Evolutionary conservation across 2,329 filamentous ascomycete species (phyloP).

Genomic region (Cytospora mali): DNA sequence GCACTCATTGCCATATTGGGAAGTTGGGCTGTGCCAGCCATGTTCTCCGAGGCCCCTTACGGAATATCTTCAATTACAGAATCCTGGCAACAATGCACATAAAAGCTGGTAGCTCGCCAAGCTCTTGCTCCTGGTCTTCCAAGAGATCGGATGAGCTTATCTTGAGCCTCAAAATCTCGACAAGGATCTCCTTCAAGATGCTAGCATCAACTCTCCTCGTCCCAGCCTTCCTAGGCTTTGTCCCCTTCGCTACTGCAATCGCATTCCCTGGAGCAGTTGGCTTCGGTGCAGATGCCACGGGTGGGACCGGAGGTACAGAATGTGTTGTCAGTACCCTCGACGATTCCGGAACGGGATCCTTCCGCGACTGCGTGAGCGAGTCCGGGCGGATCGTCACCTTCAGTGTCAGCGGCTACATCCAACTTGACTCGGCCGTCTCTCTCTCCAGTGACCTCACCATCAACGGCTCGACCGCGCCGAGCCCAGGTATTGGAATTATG

Average conservation of each 20-base stretch:
- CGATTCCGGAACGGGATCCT: conserved; percentile 47
- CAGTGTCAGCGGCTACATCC: conserved; percentile 48
- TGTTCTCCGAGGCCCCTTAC: neutral
- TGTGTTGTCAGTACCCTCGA: conserved; percentile 49
- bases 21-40: neutral
- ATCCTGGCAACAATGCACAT: neutral
- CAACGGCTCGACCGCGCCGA: conserved; percentile 50
- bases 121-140: neutral
- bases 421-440: conserved; percentile 45
- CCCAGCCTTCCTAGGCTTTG: conserved; percentile 4
- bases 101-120: conserved; percentile 5
- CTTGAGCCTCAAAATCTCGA: neutral
- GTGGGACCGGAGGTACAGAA: conserved; percentile 46
- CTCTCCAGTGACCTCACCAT: conserved; percentile 47
- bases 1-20: neutral
- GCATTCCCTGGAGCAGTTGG: conserved; percentile 52
- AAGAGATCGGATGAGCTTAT: conserved; percentile 14
- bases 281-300: conserved; percentile 48
- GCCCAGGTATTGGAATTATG: conserved; percentile 38
- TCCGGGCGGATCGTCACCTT: conserved; percentile 49
- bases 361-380: conserved; percentile 50
- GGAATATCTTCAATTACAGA: too few species aligned
- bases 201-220: neutral
- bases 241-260: conserved; percentile 8
- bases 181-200: conserved; percentile 7